Evolutionary conservation across 176 grass and related monocot genomes (phyloP).

Genomic region (Microstegium vimineum): DNA sequence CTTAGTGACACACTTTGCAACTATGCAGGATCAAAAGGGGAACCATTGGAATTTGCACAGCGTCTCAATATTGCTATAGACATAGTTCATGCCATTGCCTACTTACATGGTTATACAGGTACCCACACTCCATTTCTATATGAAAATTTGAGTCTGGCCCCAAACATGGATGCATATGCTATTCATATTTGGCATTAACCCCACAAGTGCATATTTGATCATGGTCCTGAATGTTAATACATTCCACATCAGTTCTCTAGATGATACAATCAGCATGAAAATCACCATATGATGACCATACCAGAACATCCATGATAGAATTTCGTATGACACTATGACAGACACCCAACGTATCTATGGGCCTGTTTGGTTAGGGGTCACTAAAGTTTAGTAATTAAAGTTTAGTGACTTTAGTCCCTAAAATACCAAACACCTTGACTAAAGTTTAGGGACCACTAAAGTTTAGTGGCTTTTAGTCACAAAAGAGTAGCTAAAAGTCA

Average conservation of each 20-base stretch:
- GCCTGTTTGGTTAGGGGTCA: too few relatives aligned
- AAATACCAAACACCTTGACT: too few relatives aligned
- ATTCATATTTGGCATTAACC: not conserved
- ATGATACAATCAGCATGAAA: not conserved
- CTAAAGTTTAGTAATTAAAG: too few relatives aligned
- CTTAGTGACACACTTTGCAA: not conserved
- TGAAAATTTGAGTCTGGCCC: not conserved
- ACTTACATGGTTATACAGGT: slow-evolving; percentile 91
- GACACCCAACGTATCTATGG: not conserved
- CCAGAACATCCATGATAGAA: not conserved
- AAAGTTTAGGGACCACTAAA: too few relatives aligned
- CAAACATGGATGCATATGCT: not conserved
- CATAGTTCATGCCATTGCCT: slow-evolving; percentile 80
- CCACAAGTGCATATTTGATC: not conserved
- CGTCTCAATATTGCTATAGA: slow-evolving; percentile 80
- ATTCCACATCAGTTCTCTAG: not conserved
- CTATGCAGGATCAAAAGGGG: slow-evolving; percentile 46
- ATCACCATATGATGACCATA: not conserved
- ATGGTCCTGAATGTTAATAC: not conserved
- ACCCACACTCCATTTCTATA: not conserved
- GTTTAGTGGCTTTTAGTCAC: too few relatives aligned
- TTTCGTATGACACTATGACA: not conserved
- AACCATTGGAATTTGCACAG: slow-evolving; percentile 53
- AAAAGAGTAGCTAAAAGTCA: too few relatives aligned
- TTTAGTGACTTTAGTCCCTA: too few relatives aligned